phyloP scores from a whole-genome alignment of 2,329 filamentous ascomycete genomes.

The Metarhizium brunneum region DNA sequence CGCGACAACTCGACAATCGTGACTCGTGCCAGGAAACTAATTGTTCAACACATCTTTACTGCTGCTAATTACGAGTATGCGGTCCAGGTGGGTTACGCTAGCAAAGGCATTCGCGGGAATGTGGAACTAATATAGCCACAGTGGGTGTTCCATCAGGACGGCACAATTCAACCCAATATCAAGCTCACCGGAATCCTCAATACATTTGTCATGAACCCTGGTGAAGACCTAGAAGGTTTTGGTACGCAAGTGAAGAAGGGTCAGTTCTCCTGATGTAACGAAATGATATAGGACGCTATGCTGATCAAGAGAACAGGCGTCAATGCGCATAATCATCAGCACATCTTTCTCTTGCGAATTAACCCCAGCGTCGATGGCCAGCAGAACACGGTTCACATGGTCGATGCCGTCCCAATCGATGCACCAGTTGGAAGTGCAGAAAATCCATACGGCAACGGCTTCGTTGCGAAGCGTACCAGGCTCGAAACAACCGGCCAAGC shows the following conservation, averaged over 20 bases:
- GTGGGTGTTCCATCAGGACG: no score
- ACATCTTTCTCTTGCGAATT: slow-evolving; percentile 56
- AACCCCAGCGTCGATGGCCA: slow-evolving; percentile 51
- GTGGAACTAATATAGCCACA: no score
- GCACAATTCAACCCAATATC: no score
- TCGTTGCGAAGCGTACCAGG: slow-evolving; percentile 39
- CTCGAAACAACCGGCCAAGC: slow-evolving; percentile 32
- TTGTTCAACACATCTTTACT: slow-evolving; percentile 60
- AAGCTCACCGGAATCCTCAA: no score
- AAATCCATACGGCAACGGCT: slow-evolving; percentile 54
- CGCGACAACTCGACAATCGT: slow-evolving; percentile 52
- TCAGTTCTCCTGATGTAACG: no score
- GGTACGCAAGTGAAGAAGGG: no score
- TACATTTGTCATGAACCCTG: no score
- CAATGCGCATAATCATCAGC: slow-evolving; percentile 60
- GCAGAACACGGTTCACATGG: slow-evolving; percentile 33
- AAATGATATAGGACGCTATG: no score
- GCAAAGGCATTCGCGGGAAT: no score
- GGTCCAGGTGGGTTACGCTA: no score
- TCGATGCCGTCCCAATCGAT: slow-evolving; percentile 15
- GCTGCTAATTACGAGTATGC: slow-evolving; percentile 60
- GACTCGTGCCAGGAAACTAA: slow-evolving; percentile 49
- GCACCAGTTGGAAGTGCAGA: slow-evolving; percentile 21
- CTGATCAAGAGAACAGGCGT: slow-evolving; percentile 36
- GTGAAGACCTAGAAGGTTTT: no score